Conservation (phyloP, 78 protist genomes). For the Polysphondylium violaceum region DNA sequence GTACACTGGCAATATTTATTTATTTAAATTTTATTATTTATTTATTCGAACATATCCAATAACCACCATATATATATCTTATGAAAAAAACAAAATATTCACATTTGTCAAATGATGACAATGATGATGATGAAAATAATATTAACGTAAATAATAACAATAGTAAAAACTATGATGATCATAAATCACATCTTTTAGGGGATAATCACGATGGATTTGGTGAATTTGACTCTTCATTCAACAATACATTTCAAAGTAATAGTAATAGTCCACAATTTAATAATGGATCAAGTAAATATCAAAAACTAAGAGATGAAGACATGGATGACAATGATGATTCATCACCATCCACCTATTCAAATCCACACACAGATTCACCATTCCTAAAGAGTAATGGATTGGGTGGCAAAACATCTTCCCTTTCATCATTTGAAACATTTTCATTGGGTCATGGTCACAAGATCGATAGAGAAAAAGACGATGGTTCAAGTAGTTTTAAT, state of each 20-base stretch:
- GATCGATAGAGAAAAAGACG: neutral
- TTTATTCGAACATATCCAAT: too few species aligned
- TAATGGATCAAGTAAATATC: too few species aligned
- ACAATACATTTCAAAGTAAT: neutral
- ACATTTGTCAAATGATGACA: too few species aligned
- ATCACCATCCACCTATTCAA: neutral
- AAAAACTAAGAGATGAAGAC: too few species aligned
- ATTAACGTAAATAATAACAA: neutral
- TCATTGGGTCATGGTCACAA: neutral
- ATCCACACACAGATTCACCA: conserved; percentile 19
- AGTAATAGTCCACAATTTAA: neutral
- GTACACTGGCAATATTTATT: too few species aligned
- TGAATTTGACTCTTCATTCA: too few species aligned
- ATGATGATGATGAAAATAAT: neutral
- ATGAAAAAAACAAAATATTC: too few species aligned
- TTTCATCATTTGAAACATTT: conserved; percentile 6
- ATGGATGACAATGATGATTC: neutral
- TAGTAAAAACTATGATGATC: neutral
- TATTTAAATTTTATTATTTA: too few species aligned
- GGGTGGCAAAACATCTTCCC: too few species aligned
- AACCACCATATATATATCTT: too few species aligned
- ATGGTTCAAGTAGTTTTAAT: conserved; percentile 1
- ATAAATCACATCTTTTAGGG: too few species aligned
- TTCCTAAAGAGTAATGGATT: conserved; percentile 5
- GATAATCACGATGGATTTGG: too few species aligned